Base-by-base conservation (phyloP, 768 basidiomycete species). In the Xanthoconium purpureum region DNA sequence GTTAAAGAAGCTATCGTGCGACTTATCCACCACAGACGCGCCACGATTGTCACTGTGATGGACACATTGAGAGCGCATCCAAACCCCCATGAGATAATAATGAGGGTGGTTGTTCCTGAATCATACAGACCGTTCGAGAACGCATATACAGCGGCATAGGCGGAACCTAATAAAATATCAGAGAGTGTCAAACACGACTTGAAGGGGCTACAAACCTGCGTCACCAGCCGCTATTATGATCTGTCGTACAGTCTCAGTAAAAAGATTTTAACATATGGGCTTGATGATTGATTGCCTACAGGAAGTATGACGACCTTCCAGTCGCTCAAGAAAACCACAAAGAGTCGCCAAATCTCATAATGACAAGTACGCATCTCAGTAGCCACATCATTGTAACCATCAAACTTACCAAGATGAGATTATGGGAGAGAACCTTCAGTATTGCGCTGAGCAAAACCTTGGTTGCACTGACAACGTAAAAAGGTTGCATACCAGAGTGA, bases 291-390 rank as follows among this genome's bases (percentile, higher is more conserved):
- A 15, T 45, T 13, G 2, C 53, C n/a, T 37, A 50, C 57, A 35
- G 45, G 50, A n/a, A 47, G 2, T 43, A 57, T 8, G 18, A 29
- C 1, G 20, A 55, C 24, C 42, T 28, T 55, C 57, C 57, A 46
- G 11, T 50, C 14, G 17, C 12, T 10, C 43, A 36, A 12, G 43
- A 36, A 55, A 46, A 58, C 37, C 18, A 40, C 53, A n/a, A 50
- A 46, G 24, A 58, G 44, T 29, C 54, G 29, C 48, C 48, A 56
- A 24, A 40, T 46, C 53, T 58, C 11, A 10, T 47, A 3, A 24
- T n/a, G 33, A n/a, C 6, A 17, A 33, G 18, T 12, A 18, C 3
- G 13, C 4, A n/a, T 10, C 10, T 48, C 33, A 33, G 30, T 9
- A 12, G 5, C 11, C 14, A 20, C 10, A 6, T 13, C 4, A 24